These are phyloP conservation scores for Aegilops speltoides DNA, from an alignment of 176 grass and related monocot genomes.

Conservation along the genomic window DNA sequence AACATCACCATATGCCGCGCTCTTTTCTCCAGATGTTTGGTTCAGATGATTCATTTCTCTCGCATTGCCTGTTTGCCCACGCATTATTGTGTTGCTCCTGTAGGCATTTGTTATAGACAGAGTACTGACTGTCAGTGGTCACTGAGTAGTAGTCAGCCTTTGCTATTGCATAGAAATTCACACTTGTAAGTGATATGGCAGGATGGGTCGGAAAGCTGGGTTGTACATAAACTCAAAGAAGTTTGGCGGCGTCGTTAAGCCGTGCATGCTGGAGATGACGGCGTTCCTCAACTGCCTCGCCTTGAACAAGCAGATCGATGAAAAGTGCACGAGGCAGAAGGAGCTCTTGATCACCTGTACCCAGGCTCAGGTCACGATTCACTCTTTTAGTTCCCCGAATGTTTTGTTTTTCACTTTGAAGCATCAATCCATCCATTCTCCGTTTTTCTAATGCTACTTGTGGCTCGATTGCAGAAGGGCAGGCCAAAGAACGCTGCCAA, in stretches of 20 bases:
- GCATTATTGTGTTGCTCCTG: background rate
- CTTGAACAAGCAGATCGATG: conserved; percentile 81
- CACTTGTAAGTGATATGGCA: conserved; percentile 20
- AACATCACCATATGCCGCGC: background rate
- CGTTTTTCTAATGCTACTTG: background rate
- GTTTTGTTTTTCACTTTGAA: background rate
- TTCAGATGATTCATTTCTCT: background rate
- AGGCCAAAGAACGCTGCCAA: conserved; percentile 61
- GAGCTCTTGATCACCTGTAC: conserved; percentile 61
- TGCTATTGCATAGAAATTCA: background rate
- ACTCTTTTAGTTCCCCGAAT: background rate
- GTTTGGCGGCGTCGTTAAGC: conserved; percentile 55
- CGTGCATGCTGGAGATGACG: conserved; percentile 80
- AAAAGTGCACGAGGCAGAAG: conserved; percentile 70
- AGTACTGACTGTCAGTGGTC: background rate
- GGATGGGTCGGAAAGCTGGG: conserved; percentile 81
- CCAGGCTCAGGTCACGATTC: conserved; percentile 54
- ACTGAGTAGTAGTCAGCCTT: background rate
- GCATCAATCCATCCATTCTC: background rate
- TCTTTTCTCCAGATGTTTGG: background rate
- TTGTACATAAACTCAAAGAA: conserved; percentile 96
- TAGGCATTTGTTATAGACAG: background rate
- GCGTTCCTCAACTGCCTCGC: conserved; percentile 84
- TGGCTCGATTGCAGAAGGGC: conserved; percentile 47
- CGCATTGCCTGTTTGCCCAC: background rate